Conservation (phyloP, 495 filamentous ascomycete species). For the Trichoderma virens region DNA sequence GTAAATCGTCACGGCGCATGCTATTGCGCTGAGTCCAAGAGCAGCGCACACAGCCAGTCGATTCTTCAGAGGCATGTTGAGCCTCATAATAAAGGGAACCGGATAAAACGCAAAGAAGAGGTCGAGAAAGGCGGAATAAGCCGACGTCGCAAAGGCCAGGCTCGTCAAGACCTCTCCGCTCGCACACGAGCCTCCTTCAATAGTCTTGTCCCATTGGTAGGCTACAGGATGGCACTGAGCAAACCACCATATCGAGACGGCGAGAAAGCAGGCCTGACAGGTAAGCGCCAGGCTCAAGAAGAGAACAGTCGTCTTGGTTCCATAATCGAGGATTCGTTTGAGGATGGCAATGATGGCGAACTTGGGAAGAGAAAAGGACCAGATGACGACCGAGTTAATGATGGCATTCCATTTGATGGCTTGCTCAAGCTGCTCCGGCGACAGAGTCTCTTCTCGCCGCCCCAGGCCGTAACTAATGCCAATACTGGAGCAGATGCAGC, state of each 20-base stretch:
- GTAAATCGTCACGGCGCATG: constrained; percentile 18
- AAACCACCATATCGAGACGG: constrained; percentile 22
- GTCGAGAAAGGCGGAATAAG: constrained; percentile 24
- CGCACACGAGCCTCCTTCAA: constrained; percentile 19
- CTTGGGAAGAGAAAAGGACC: constrained; percentile 23
- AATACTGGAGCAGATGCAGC: constrained; percentile 17
- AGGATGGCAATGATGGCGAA: constrained; percentile 25
- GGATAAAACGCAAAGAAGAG: constrained; percentile 25
- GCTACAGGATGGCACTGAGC: constrained; percentile 21
- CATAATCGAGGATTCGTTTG: constrained; percentile 23
- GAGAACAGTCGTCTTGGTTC: constrained; percentile 16
- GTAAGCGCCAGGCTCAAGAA: constrained; percentile 22
- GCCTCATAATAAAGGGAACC: constrained; percentile 21
- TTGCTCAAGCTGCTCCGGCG: constrained; percentile 4
- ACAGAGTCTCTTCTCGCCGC: constrained; percentile 14
- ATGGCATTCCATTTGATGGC: constrained; percentile 23
- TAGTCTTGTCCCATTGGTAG: constrained; percentile 19
- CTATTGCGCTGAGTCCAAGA: constrained; percentile 20
- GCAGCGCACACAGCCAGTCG: constrained; percentile 19
- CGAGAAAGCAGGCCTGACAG: constrained; percentile 19
- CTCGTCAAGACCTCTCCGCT: constrained; percentile 15
- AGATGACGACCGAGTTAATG: constrained; percentile 21
- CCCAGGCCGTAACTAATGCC: constrained; percentile 19
- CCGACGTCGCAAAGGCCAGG: constrained; percentile 20
- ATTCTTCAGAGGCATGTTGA: constrained; percentile 21